Evolutionary conservation across 345 rosid genomes (phyloP).

Genomic region (Crucihimalaya himalaica): DNA sequence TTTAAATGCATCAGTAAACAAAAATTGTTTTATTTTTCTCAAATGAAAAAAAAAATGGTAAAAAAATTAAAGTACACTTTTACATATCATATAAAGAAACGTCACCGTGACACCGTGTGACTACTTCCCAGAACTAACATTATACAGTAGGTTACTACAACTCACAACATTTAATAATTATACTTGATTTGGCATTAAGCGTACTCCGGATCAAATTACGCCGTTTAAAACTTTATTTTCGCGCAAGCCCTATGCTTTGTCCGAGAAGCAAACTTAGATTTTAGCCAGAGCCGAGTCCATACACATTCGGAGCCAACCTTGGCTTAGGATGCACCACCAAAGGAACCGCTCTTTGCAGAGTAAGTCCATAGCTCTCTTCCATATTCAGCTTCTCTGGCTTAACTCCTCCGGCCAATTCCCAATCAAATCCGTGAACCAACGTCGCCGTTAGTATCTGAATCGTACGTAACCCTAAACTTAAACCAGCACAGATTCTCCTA

Average conservation of each 20-base stretch:
- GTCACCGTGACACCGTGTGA: too few relatives aligned
- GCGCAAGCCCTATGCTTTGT: constrained; percentile 12
- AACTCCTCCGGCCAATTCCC: constrained; percentile 60
- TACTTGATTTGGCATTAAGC: not conserved
- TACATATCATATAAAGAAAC: too few relatives aligned
- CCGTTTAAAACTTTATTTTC: not conserved
- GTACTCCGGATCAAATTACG: not conserved
- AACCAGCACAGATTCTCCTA: constrained; percentile 79
- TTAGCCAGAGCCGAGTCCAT: constrained; percentile 27
- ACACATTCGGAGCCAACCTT: constrained; percentile 47
- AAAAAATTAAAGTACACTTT: too few relatives aligned
- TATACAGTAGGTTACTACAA: not conserved
- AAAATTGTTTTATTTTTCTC: not conserved
- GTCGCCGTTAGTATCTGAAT: constrained; percentile 68
- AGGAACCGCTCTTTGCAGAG: constrained; percentile 66
- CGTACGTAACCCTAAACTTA: constrained; percentile 74
- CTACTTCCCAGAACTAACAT: not conserved
- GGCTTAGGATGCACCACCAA: constrained; percentile 63
- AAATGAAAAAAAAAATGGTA: not conserved
- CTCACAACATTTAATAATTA: too few relatives aligned
- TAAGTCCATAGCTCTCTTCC: constrained; percentile 80
- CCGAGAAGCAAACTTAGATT: not conserved
- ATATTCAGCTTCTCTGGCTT: constrained; percentile 62
- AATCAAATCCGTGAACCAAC: constrained; percentile 66
- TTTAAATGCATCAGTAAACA: constrained; percentile 22